Evolutionary conservation across 345 rosid species (phyloP).

Genomic region (Laguncularia racemosa): DNA sequence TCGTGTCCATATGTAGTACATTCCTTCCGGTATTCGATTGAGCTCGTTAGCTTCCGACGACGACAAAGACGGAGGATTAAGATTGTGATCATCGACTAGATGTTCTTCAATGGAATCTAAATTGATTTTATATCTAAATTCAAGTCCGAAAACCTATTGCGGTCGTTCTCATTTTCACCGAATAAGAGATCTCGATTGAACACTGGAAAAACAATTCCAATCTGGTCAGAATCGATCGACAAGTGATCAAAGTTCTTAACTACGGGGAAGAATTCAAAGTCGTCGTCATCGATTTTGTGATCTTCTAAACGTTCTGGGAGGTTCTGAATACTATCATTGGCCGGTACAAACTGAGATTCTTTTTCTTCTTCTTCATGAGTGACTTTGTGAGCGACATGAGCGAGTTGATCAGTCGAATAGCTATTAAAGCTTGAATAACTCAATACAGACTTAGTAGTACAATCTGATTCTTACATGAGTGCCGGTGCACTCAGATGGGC

Average conservation of each 20-base stretch:
- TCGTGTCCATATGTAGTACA: slow-evolving; percentile 66
- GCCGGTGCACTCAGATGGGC: too few species aligned
- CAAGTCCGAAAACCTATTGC: neutral
- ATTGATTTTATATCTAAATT: slow-evolving; percentile 1
- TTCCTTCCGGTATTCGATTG: slow-evolving; percentile 36
- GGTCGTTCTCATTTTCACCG: slow-evolving; percentile 1
- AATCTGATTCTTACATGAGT: neutral
- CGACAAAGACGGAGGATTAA: slow-evolving; percentile 32
- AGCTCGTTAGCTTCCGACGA: slow-evolving; percentile 67
- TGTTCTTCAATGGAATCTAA: slow-evolving; percentile 32
- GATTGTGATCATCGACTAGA: slow-evolving; percentile 37
- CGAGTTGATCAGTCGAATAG: slow-evolving; percentile 36
- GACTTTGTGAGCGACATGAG: slow-evolving; percentile 34
- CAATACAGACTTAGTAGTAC: slow-evolving; percentile 19
- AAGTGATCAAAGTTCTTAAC: slow-evolving; percentile 11
- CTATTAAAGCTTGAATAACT: slow-evolving; percentile 69
- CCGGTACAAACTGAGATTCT: slow-evolving; percentile 4
- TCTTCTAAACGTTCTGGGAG: neutral
- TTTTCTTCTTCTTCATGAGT: slow-evolving; percentile 8
- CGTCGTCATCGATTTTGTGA: slow-evolving; percentile 17
- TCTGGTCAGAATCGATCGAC: slow-evolving; percentile 11
- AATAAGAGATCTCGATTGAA: slow-evolving; percentile 46
- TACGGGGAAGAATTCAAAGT: slow-evolving; percentile 50
- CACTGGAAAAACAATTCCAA: slow-evolving; percentile 42
- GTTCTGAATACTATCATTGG: too few species aligned